phyloP scores from a whole-genome alignment of 1,284 basidiomycete genomes.

The Melampsora americana region DNA sequence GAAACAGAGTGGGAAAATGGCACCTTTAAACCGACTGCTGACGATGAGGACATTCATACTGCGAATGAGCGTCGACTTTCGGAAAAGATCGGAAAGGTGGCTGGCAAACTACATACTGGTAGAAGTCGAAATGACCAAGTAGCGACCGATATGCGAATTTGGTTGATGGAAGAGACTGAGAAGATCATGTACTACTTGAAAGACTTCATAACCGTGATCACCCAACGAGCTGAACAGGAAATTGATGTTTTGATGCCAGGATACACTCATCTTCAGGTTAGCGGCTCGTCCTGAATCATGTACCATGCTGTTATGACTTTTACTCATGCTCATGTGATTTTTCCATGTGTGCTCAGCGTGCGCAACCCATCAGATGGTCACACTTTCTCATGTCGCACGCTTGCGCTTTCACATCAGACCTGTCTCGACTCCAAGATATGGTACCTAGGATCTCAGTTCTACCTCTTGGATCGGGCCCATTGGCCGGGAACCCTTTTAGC shows the following conservation, averaged over 20 bases:
- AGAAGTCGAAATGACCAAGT: slow-evolving; percentile 96
- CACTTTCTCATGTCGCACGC: slow-evolving; percentile 93
- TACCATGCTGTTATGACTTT: background rate
- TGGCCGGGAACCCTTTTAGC: slow-evolving; percentile 89
- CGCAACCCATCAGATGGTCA: slow-evolving; percentile 97
- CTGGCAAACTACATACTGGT: slow-evolving; percentile 89
- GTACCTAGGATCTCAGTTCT: slow-evolving; percentile 74
- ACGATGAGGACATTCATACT: slow-evolving; percentile 99
- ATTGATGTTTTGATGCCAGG: slow-evolving; percentile 86
- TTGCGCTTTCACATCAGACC: slow-evolving; percentile 81
- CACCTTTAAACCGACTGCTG: slow-evolving; percentile 55
- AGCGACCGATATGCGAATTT: slow-evolving; percentile 93
- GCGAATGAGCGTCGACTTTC: slow-evolving; percentile 93
- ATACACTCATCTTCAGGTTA: slow-evolving; percentile 91
- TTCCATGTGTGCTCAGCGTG: slow-evolving; percentile 57
- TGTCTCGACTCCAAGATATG: slow-evolving; percentile 79
- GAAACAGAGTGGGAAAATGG: slow-evolving; percentile 71
- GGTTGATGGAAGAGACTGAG: slow-evolving; percentile 78
- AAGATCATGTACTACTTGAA: slow-evolving; percentile 71
- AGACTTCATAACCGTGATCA: slow-evolving; percentile 79
- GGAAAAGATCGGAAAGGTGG: slow-evolving; percentile 74
- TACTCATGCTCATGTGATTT: background rate
- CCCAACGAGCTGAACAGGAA: slow-evolving; percentile 85
- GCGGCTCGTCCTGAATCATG: background rate
- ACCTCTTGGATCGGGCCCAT: slow-evolving; percentile 86